Evolutionary conservation across 2,329 filamentous ascomycete species (phyloP), one percentile per base, ranked within the genome.

Genomic region (Diaporthe ampelina): DNA sequence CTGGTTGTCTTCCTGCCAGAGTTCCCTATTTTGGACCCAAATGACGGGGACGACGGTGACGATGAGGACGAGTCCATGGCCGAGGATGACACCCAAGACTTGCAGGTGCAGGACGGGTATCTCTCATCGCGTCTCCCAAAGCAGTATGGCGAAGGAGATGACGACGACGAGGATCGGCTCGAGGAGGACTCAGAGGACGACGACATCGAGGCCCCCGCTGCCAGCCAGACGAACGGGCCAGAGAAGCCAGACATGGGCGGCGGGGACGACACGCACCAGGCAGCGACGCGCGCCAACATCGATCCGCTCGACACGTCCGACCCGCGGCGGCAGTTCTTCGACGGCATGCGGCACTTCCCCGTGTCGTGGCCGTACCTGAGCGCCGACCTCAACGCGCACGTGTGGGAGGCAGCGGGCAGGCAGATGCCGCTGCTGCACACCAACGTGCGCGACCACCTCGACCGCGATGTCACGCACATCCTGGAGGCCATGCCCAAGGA

Each of bases 1-100:
- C 77, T 90, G 40, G 83, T 87, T 77, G 80, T 90, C 61, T 89
- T 86, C 74, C 79, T 89, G 8, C 88, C 88, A 6, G 85, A 88
- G 57, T 89, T 83, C 73, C 78, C 78, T 24, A 29, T 74, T 15
- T n/a, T 75, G 45, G 74, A 75, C 61, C 74, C 74, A 9, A 67
- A 61, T 50, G 48, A 43, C 13, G 74, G 69, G 7, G 77, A 75
- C 10, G 77, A 78, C 29, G 70, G 37, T 21, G 50, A 74, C 35
- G 35, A 74, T 73, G 48, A 29, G 3, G 76, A 52, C n/a, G 40
- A 77, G n/a, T 37, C 73, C 9, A 59, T 68, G 3, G 56, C 50
- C 29, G 65, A 75, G 2, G 50, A 21, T 26, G 58, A 29, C 13
- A 73, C 37, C 6, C 63, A 17, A 73, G 70, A 70, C 24, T 19